Conservation (phyloP, 2,329 filamentous ascomycete genomes). For the Pseudopithomyces chartarum region DNA sequence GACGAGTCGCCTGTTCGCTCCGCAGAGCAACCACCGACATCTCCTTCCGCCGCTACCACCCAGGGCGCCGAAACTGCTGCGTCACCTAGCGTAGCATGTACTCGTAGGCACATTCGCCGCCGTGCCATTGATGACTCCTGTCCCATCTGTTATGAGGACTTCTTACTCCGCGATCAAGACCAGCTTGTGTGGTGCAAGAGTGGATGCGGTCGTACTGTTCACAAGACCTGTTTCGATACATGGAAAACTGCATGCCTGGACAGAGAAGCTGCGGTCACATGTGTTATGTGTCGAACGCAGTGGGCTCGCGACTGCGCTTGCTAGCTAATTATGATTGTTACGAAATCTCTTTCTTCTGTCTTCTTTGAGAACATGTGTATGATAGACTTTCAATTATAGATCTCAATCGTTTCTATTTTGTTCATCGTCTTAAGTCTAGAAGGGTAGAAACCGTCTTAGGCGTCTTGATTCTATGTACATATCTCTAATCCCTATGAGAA, state of each 20-base stretch:
- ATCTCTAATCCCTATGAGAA: too few relatives aligned
- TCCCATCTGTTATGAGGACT: constrained; percentile 25
- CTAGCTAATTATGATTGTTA: background rate
- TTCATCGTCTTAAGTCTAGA: too few relatives aligned
- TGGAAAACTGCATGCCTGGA: constrained; percentile 12
- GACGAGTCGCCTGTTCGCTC: too few relatives aligned
- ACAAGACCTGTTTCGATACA: constrained; percentile 19
- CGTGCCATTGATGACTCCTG: constrained; percentile 19
- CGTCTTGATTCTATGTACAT: too few relatives aligned
- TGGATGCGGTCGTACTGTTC: constrained; percentile 18
- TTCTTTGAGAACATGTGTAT: too few relatives aligned
- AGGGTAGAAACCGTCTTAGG: too few relatives aligned
- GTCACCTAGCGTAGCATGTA: background rate
- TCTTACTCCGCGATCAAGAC: constrained; percentile 7
- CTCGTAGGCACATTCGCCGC: constrained; percentile 20
- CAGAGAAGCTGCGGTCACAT: background rate
- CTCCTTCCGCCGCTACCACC: too few relatives aligned
- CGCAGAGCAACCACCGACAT: too few relatives aligned
- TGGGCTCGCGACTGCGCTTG: constrained; percentile 18
- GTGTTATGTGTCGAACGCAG: constrained; percentile 18
- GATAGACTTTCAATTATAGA: too few relatives aligned
- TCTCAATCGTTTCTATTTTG: too few relatives aligned
- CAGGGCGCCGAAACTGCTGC: too few relatives aligned
- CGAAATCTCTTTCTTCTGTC: background rate
- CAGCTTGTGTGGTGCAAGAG: constrained; percentile 23